Percentiles rank a stretch among this genome's conserved stretches.
These are phyloP conservation scores for Agastache rugosa DNA, from an alignment of 257 asterid species.

Conservation along the genomic window DNA sequence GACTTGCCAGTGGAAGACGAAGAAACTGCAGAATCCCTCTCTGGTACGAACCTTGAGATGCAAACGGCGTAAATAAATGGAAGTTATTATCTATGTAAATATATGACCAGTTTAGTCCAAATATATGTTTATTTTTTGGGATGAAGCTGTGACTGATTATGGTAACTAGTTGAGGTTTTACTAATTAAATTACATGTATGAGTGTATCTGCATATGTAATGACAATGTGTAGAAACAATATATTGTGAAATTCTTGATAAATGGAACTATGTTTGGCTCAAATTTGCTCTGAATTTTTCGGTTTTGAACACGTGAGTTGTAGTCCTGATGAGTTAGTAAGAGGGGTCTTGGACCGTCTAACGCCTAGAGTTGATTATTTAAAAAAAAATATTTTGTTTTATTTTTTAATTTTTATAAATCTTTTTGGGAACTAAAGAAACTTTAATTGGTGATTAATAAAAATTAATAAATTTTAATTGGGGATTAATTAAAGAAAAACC, in stretches of 20 bases:
- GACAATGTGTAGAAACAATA: neutral
- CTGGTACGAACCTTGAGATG: constrained; percentile 50
- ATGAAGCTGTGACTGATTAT: neutral
- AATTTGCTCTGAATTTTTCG: neutral
- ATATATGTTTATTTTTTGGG: constrained; percentile 1
- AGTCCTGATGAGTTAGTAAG: too few relatives aligned
- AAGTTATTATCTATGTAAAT: constrained; percentile 31
- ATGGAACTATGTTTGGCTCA: neutral
- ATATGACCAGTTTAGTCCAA: constrained; percentile 15
- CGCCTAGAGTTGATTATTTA: too few relatives aligned
- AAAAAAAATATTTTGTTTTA: too few relatives aligned
- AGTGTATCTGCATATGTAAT: constrained; percentile 17
- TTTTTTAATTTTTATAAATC: too few relatives aligned
- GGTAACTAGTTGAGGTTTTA: neutral
- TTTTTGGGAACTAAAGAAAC: too few relatives aligned
- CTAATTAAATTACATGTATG: too few relatives aligned
- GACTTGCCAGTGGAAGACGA: constrained; percentile 50
- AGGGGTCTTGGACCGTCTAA: too few relatives aligned
- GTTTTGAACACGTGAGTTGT: too few relatives aligned
- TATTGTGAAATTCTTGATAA: neutral
- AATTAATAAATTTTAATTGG: too few relatives aligned
- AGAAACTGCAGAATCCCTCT: constrained; percentile 32
- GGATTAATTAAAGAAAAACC: too few relatives aligned
- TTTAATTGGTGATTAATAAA: too few relatives aligned
- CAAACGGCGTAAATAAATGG: constrained; percentile 54